Evolutionary conservation across 441 rosid genomes (phyloP), one percentile per base, ranked within the genome.

Genomic region (Populus tomentosa): DNA sequence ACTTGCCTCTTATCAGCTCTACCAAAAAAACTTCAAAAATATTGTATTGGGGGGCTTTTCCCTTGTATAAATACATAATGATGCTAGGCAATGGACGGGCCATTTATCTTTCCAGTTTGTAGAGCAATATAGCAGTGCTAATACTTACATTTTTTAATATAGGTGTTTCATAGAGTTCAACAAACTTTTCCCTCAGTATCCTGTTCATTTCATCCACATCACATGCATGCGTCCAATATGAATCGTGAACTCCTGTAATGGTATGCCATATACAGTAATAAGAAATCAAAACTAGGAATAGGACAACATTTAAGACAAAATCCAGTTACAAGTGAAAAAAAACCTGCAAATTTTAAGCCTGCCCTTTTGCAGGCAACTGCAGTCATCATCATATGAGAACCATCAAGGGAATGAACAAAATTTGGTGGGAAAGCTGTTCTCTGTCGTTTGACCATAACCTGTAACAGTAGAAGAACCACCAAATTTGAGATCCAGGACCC

Each of bases 371-470:
- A 97, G 77, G 97, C 93, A 82, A 91, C 83, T 68, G 98, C 99
- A 80, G 98, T 97, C 99, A 97, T 94, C 99, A 97, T 97, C 99
- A 97, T 97, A 84, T 97, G 99, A 68, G 98, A 93, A 74, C 98
- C 92, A 79, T 97, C 99, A 38, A 97, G 97, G 42, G 97, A 97
- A 88, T 97, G 99, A 69, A 97, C 94, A 87, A 93, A 97, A 86
- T 97, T 97, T 40, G 99, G 99, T 42, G 98, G 98, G 82, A 97
- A 97, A 75, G 99, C 98, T 63, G 98, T 94, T 86, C 90, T 86
- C 79, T 97, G 99, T 70, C 94, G 84, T 86, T 88, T 89, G 74
- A 85, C 94, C 86, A 91, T 84, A 78, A 97, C 89, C 98, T 97
- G 78, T 38, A 66, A 79, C 75, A 79, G 64, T 7, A 72, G 76